Evolutionary conservation across 345 rosid species (phyloP).

Genomic region (Nasturtium officinale): DNA sequence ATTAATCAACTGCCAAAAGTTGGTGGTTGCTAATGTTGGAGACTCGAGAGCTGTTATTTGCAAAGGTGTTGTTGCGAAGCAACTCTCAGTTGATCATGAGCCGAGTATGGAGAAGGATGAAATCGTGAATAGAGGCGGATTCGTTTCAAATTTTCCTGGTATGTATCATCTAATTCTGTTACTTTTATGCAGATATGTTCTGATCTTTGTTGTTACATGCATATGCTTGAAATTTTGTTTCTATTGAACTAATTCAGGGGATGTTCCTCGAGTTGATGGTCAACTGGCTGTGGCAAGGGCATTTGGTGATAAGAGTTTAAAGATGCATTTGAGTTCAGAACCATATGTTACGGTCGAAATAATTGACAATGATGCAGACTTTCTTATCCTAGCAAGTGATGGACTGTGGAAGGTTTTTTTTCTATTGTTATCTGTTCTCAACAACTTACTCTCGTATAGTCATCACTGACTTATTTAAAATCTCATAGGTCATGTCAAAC

Average conservation of each 20-base stretch:
- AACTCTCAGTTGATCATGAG: conserved; percentile 87
- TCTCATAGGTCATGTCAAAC: conserved; percentile 76
- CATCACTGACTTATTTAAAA: conserved; percentile 1
- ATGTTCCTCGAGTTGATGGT: conserved; percentile 90
- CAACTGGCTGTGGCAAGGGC: conserved; percentile 96
- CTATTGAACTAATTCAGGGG: conserved; percentile 56
- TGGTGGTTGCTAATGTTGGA: conserved; percentile 90
- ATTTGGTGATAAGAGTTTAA: conserved; percentile 88
- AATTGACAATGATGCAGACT: conserved; percentile 65
- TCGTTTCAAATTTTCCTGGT: conserved; percentile 90
- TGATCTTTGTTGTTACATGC: background rate
- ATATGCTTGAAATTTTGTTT: background rate
- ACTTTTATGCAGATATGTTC: background rate
- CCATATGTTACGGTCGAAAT: conserved; percentile 65
- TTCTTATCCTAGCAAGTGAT: conserved; percentile 81
- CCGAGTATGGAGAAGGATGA: conserved; percentile 65
- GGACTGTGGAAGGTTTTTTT: conserved; percentile 85
- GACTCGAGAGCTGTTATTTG: conserved; percentile 90
- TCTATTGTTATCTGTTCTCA: conserved; percentile 8
- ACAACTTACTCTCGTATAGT: conserved; percentile 20
- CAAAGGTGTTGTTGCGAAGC: conserved; percentile 70
- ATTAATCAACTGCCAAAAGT: conserved; percentile 66
- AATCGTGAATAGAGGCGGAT: conserved; percentile 86
- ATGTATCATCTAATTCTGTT: conserved; percentile 47
- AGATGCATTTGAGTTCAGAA: conserved; percentile 87